Evolutionary conservation across 2,329 filamentous ascomycete species (phyloP).

Genomic region (Pyricularia grisea): DNA sequence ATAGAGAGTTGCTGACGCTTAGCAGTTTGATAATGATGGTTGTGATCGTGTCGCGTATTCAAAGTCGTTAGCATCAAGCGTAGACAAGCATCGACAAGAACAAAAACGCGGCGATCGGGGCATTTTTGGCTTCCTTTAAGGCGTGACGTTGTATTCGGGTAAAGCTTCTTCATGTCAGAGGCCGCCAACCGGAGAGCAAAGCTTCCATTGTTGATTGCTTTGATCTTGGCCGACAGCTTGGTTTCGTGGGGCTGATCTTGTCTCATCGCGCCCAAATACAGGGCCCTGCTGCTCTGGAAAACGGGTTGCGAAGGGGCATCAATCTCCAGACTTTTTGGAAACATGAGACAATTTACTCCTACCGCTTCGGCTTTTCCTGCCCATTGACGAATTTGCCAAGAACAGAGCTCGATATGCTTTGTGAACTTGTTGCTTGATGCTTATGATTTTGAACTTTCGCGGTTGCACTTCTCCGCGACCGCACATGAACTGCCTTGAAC

Average conservation of each 20-base stretch:
- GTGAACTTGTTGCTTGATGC: not conserved
- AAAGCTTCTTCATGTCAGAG: not conserved
- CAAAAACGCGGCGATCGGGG: not conserved
- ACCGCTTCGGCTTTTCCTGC: not conserved
- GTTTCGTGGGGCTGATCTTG: not conserved
- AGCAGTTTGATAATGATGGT: not conserved
- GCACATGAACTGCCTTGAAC: not conserved
- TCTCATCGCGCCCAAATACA: not conserved
- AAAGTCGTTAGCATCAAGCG: not conserved
- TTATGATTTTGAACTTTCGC: not conserved
- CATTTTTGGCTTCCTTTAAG: not conserved
- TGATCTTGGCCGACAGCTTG: not conserved
- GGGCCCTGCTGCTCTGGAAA: not conserved
- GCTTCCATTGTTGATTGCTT: not conserved
- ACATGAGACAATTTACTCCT: not conserved
- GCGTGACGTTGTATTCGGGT: not conserved
- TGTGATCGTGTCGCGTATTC: not conserved
- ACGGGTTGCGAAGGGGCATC: not conserved
- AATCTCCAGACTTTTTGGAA: not conserved
- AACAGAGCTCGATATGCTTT: not conserved
- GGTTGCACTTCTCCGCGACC: not conserved
- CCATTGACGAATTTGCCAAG: not conserved
- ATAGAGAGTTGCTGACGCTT: not conserved
- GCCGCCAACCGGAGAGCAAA: not conserved
- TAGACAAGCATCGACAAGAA: not conserved